Evolutionary conservation across 2,329 filamentous ascomycete species (phyloP).

Genomic region (Thielaviopsis euricoi): DNA sequence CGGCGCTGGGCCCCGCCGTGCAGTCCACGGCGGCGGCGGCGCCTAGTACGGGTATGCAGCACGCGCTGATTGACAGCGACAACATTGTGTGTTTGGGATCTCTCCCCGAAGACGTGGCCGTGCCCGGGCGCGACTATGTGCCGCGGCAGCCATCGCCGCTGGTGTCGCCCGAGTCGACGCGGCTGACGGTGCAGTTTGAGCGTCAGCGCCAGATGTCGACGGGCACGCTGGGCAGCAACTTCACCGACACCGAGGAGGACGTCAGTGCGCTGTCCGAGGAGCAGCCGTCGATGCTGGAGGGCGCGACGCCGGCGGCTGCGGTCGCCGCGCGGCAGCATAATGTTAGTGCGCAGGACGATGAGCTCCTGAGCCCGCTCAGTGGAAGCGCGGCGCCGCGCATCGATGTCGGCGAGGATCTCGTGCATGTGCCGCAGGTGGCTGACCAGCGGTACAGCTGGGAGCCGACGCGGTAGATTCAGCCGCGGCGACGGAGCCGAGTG

Average conservation of each 20-base stretch:
- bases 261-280: neutral
- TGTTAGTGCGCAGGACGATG: neutral
- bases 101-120: slow-evolving; percentile 30
- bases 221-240: slow-evolving; percentile 33
- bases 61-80: slow-evolving; percentile 33
- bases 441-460: slow-evolving; percentile 37
- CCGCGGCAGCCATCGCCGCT: neutral
- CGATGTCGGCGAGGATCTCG: slow-evolving; percentile 26
- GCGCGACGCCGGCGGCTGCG: too few relatives aligned
- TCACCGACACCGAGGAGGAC: slow-evolving; percentile 28
- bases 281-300: neutral
- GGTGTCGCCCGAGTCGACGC: neutral
- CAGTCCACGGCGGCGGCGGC: slow-evolving; percentile 13
- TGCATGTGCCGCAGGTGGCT: slow-evolving; percentile 35
- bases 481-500: too few relatives aligned
- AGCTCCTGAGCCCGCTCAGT: slow-evolving; percentile 31
- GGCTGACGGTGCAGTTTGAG: neutral
- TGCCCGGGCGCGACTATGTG: slow-evolving; percentile 12
- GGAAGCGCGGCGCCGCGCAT: slow-evolving; percentile 28
- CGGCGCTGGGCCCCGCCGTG: neutral
- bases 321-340: too few relatives aligned
- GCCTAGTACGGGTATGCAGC: slow-evolving; percentile 24
- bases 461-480: slow-evolving; percentile 15
- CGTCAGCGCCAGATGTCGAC: slow-evolving; percentile 14
- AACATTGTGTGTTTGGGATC: slow-evolving; percentile 38